phyloP scores from a whole-genome alignment of 2,329 filamentous ascomycete genomes.

The Graphiopsis chlorocephala region DNA sequence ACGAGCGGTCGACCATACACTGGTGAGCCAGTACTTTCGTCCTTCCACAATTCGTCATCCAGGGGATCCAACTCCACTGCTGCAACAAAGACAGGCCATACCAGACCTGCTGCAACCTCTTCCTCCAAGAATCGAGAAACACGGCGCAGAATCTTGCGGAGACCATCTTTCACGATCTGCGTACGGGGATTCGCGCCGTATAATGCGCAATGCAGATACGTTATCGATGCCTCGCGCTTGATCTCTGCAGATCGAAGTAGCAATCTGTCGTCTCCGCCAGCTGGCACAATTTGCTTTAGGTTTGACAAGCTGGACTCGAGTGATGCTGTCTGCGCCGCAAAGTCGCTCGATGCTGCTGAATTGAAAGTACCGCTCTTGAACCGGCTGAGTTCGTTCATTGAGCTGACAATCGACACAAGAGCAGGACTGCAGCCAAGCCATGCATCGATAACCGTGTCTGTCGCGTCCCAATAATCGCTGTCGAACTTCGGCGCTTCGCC shows the following conservation, averaged over 20 bases:
- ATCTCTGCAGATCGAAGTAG: slow-evolving; percentile 41
- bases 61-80: slow-evolving; percentile 40
- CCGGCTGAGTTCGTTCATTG: slow-evolving; percentile 48
- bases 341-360: slow-evolving; percentile 24
- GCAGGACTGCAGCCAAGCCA: slow-evolving; percentile 52
- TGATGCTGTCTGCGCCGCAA: slow-evolving; percentile 35
- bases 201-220: slow-evolving; percentile 49
- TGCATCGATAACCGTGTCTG: slow-evolving; percentile 39
- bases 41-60: slow-evolving; percentile 37
- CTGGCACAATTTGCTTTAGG: slow-evolving; percentile 35
- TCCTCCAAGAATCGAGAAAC: slow-evolving; percentile 36
- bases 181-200: slow-evolving; percentile 43
- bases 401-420: slow-evolving; percentile 47
- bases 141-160: slow-evolving; percentile 37
- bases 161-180: slow-evolving; percentile 26
- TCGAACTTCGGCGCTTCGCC: slow-evolving; percentile 48
- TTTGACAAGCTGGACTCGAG: slow-evolving; percentile 36
- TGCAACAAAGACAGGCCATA: slow-evolving; percentile 46
- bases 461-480: slow-evolving; percentile 46
- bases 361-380: slow-evolving; percentile 30
- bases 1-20: slow-evolving; percentile 40
- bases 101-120: slow-evolving; percentile 36
- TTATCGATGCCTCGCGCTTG: slow-evolving; percentile 43
- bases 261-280: slow-evolving; percentile 32
- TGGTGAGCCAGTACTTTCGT: slow-evolving; percentile 20